Conservation (phyloP, 2,329 filamentous ascomycete species). For the Amesomyces nigricolor region DNA sequence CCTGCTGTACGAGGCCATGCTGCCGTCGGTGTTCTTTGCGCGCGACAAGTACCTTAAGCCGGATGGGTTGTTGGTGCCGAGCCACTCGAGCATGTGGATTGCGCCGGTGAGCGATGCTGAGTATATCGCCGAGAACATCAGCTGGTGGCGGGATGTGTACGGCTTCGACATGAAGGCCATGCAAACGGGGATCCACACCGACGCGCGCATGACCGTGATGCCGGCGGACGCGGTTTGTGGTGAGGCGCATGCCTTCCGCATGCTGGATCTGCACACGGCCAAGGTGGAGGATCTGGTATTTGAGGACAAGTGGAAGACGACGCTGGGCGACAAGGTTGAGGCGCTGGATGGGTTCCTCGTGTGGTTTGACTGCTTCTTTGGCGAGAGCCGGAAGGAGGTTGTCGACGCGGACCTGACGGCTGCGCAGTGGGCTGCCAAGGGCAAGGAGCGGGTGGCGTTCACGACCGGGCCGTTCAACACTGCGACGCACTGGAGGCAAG, state of each 20-base stretch:
- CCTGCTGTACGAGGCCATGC: slow-evolving; percentile 90
- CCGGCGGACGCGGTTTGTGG: slow-evolving; percentile 56
- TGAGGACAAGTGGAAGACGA: slow-evolving; percentile 59
- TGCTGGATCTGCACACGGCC: slow-evolving; percentile 70
- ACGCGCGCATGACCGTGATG: slow-evolving; percentile 72
- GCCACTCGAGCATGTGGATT: slow-evolving; percentile 75
- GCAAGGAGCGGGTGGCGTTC: slow-evolving; percentile 64
- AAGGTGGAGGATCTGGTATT: slow-evolving; percentile 71
- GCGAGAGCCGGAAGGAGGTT: slow-evolving; percentile 50
- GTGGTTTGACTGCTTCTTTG: slow-evolving; percentile 95
- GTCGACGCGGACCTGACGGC: slow-evolving; percentile 51
- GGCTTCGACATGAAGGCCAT: slow-evolving; percentile 93
- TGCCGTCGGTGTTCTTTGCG: slow-evolving; percentile 84
- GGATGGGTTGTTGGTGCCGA: slow-evolving; percentile 79
- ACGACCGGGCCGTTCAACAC: slow-evolving; percentile 75
- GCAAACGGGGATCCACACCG: slow-evolving; percentile 74
- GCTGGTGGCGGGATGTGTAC: slow-evolving; percentile 89
- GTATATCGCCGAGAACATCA: slow-evolving; percentile 69
- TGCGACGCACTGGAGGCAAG: slow-evolving; percentile 88
- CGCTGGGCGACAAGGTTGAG: slow-evolving; percentile 56
- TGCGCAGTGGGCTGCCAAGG: slow-evolving; percentile 55
- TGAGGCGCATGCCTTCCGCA: slow-evolving; percentile 59
- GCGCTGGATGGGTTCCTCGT: slow-evolving; percentile 79
- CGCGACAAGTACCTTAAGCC: slow-evolving; percentile 79
- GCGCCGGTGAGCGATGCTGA: slow-evolving; percentile 74